Evolutionary conservation across 2,329 filamentous ascomycete species (phyloP).

Genomic region (Raffaelea albimanens): DNA sequence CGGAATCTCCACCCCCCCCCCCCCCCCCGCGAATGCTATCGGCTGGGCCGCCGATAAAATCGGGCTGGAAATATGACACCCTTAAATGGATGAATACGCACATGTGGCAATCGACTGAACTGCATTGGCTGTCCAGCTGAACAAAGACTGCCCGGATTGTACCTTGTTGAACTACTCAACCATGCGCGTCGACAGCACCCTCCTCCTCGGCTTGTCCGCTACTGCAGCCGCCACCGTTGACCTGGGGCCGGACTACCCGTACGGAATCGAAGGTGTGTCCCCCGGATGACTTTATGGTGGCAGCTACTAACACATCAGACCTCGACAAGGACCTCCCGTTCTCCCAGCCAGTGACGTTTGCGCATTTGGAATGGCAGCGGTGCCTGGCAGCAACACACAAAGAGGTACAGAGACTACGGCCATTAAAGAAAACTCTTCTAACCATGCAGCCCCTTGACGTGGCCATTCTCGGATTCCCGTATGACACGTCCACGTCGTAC

Average conservation of each 20-base stretch:
- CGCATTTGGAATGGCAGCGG: constrained; percentile 11
- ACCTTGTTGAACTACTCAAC: no score
- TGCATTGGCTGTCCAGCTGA: no score
- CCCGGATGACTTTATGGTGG: background rate
- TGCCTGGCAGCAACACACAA: constrained; percentile 6
- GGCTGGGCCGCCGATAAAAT: no score
- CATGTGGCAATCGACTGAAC: no score
- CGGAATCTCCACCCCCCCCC: no score
- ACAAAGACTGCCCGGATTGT: no score
- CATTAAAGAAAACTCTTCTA: no score
- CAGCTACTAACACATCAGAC: constrained; percentile 1
- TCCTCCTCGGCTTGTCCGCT: no score
- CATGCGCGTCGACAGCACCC: no score
- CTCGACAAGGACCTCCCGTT: constrained; percentile 10
- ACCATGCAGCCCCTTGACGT: constrained; percentile 11
- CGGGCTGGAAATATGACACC: no score
- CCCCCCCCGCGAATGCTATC: no score
- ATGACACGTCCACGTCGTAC: constrained; percentile 13
- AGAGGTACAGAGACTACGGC: background rate
- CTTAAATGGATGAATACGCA: no score
- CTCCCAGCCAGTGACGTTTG: constrained; percentile 10
- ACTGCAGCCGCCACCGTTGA: background rate
- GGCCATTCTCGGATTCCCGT: constrained; percentile 12
- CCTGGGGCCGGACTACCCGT: constrained; percentile 2
- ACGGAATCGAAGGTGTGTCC: constrained; percentile 4